Conservation (phyloP, 352 stramenopile species). For the Plasmopara muralis region DNA sequence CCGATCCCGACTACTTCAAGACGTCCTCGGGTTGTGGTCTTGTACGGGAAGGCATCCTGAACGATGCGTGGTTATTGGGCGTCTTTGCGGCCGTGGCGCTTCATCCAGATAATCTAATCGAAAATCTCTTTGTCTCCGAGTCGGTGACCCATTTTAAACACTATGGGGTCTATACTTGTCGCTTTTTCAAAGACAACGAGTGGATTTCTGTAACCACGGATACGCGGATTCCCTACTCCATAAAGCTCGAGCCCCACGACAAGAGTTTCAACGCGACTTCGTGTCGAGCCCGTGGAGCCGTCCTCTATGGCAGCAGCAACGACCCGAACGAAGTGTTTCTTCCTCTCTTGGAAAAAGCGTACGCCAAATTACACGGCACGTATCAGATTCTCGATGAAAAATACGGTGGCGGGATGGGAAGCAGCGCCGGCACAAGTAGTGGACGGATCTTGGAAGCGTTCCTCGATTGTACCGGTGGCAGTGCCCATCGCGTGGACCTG, state of each 20-base stretch:
- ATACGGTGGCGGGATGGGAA: slow-evolving; percentile 26
- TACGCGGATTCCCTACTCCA: slow-evolving; percentile 70
- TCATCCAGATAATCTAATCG: slow-evolving; percentile 79
- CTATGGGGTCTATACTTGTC: slow-evolving; percentile 87
- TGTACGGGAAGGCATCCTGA: slow-evolving; percentile 49
- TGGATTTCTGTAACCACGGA: slow-evolving; percentile 88
- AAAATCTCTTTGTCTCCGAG: slow-evolving; percentile 88
- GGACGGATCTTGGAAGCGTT: slow-evolving; percentile 76
- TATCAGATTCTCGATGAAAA: slow-evolving; percentile 50
- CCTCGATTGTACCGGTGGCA: slow-evolving; percentile 85
- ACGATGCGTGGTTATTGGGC: slow-evolving; percentile 83
- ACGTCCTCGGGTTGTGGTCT: slow-evolving; percentile 48
- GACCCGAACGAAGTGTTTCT: slow-evolving; percentile 87
- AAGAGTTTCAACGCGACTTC: slow-evolving; percentile 10
- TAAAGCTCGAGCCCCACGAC: slow-evolving; percentile 39
- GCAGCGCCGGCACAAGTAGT: slow-evolving; percentile 34
- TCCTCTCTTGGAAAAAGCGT: slow-evolving; percentile 84
- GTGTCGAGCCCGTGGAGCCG: slow-evolving; percentile 28
- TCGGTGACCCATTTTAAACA: slow-evolving; percentile 69
- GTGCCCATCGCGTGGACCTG: slow-evolving; percentile 69
- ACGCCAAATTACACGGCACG: slow-evolving; percentile 83
- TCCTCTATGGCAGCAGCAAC: slow-evolving; percentile 64
- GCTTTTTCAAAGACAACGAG: slow-evolving; percentile 88
- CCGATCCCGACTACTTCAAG: slow-evolving; percentile 85
- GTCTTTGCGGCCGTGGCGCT: slow-evolving; percentile 77